A percentile compares a stretch with the other conserved stretches of the same genome.
phyloP scores from a whole-genome alignment of 306 rosid species.

The Morella rubra region DNA sequence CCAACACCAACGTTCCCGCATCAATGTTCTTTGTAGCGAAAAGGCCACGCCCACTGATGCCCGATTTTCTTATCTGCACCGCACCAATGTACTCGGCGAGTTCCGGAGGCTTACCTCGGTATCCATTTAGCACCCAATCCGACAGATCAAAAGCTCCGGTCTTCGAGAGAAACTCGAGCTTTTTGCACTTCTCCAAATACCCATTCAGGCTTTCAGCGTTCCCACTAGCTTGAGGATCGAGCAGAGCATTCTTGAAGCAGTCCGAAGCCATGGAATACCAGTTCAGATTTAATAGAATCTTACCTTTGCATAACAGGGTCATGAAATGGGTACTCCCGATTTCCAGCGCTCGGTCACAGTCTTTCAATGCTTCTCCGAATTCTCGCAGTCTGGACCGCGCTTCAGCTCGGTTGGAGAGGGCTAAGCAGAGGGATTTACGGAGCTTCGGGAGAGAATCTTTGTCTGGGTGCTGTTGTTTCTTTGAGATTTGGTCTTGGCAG shows the following conservation, averaged over 20 bases:
- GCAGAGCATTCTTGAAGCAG: slow-evolving; percentile 55
- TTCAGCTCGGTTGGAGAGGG: slow-evolving; percentile 78
- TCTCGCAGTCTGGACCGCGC: slow-evolving; percentile 58
- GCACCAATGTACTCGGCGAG: slow-evolving; percentile 70
- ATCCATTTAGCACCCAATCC: slow-evolving; percentile 67
- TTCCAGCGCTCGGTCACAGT: slow-evolving; percentile 66
- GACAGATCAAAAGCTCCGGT: slow-evolving; percentile 79
- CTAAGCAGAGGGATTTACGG: slow-evolving; percentile 64
- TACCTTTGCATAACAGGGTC: slow-evolving; percentile 82
- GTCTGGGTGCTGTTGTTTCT: slow-evolving; percentile 11
- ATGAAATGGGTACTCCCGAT: slow-evolving; percentile 68
- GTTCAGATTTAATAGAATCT: slow-evolving; percentile 61
- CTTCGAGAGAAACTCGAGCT: slow-evolving; percentile 57
- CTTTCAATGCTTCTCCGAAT: slow-evolving; percentile 50
- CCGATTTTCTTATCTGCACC: slow-evolving; percentile 65
- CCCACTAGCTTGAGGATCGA: slow-evolving; percentile 49
- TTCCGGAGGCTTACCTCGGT: slow-evolving; percentile 59
- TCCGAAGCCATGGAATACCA: slow-evolving; percentile 60
- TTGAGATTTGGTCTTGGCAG: slow-evolving; percentile 43
- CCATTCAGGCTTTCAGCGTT: slow-evolving; percentile 46
- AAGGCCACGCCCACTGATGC: slow-evolving; percentile 70
- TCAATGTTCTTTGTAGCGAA: slow-evolving; percentile 70
- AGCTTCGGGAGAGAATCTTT: slow-evolving; percentile 41
- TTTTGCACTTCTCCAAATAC: slow-evolving; percentile 70
- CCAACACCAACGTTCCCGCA: slow-evolving; percentile 61